These are phyloP conservation scores for Fraxinus baroniana DNA, from an alignment of 305 asterid species.

Conservation along the genomic window DNA sequence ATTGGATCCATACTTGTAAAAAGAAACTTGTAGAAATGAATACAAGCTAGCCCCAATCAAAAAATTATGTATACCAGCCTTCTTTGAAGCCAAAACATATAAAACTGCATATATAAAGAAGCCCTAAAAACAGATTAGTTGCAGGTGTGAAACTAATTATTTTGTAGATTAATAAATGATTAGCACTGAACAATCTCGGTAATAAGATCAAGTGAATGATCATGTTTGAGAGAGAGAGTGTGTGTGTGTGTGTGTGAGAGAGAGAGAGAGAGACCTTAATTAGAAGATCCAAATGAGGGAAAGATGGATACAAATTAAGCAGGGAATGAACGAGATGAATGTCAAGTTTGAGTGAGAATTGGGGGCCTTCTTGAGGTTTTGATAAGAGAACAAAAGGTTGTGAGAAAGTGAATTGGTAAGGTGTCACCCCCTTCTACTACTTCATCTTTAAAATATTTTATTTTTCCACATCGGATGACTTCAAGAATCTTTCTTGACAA, in stretches of 20 bases:
- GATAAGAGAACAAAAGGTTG: conserved; percentile 39
- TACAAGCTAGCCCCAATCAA: background rate
- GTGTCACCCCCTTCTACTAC: conserved; percentile 40
- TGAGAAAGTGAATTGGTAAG: conserved; percentile 21
- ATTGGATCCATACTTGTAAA: too few species aligned
- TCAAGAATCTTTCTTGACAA: conserved; percentile 40
- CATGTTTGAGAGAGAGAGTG: background rate
- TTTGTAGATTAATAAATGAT: background rate
- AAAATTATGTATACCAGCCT: background rate
- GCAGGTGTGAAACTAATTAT: too few species aligned
- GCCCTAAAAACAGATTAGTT: background rate
- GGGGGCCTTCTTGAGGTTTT: conserved; percentile 16
- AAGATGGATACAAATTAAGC: background rate
- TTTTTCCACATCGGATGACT: conserved; percentile 24
- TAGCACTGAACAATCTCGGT: background rate
- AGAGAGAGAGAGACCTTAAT: conserved; percentile 22
- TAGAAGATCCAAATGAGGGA: conserved; percentile 32
- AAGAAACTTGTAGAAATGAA: background rate
- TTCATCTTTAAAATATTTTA: conserved; percentile 49
- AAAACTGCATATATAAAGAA: background rate
- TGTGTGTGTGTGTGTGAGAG: background rate
- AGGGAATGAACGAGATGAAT: conserved; percentile 17
- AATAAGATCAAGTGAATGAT: background rate
- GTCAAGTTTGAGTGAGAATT: conserved; percentile 25
- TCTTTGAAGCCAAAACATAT: background rate